Conservation (phyloP, 192 early-diverging fungal species). For the Linnemannia exigua region DNA sequence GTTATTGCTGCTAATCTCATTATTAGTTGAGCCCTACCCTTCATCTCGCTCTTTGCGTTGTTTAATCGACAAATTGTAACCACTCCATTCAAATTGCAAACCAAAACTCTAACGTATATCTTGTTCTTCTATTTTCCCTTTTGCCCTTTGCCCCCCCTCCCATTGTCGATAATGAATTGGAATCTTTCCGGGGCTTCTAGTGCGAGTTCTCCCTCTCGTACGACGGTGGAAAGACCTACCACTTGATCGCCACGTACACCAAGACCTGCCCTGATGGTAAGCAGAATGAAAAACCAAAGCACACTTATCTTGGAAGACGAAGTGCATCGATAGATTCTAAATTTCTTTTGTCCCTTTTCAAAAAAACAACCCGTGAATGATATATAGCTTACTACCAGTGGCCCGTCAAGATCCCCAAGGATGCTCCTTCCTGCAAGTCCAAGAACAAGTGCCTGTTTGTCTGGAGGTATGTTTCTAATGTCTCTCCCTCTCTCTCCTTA, state of each 20-base stretch:
- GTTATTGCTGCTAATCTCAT: background rate
- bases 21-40: background rate
- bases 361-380: no score
- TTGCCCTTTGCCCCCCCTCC: background rate
- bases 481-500: no score
- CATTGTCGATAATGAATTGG: background rate
- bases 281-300: no score
- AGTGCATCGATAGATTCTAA: background rate
- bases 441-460: constrained; percentile 55
- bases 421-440: constrained; percentile 48
- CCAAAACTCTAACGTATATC: background rate
- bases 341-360: background rate
- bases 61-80: background rate
- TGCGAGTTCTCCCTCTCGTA: constrained; percentile 79
- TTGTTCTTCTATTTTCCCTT: background rate
- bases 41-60: background rate
- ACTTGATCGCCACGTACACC: constrained; percentile 47
- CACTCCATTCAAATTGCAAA: background rate
- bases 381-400: constrained; percentile 44
- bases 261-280: constrained; percentile 60
- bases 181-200: constrained; percentile 28
- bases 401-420: constrained; percentile 58
- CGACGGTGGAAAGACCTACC: constrained; percentile 72
- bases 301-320: no score
- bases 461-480: constrained; percentile 59